Evolutionary conservation across 192 early-diverging fungal species (phyloP).

Genomic region (Dissophora globulifera): DNA sequence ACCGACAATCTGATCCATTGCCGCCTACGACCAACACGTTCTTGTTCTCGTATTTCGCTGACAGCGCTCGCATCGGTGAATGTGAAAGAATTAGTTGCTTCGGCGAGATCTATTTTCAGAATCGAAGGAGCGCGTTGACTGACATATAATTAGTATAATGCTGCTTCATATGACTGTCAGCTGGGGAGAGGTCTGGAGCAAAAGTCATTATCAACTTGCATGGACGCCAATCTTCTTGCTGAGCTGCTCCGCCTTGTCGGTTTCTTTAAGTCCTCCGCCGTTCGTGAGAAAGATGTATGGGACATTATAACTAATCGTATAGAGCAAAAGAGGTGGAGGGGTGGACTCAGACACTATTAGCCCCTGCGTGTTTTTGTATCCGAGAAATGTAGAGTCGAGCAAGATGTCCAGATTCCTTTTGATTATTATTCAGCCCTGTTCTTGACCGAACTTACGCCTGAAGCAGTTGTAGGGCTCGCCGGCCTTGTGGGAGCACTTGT

Average conservation of each 20-base stretch:
- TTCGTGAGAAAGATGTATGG: constrained; percentile 91
- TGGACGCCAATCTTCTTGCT: constrained; percentile 63
- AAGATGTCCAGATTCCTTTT: too few relatives aligned
- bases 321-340: too few relatives aligned
- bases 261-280: constrained; percentile 86
- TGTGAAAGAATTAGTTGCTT: constrained; percentile 84
- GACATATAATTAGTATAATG: too few relatives aligned
- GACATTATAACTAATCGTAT: constrained; percentile 66
- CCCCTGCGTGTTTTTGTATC: too few relatives aligned
- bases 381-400: too few relatives aligned
- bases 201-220: too few relatives aligned
- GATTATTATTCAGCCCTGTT: not conserved
- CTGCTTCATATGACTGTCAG: too few relatives aligned
- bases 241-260: constrained; percentile 76
- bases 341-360: too few relatives aligned
- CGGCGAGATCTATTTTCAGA: constrained; percentile 57
- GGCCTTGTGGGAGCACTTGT: constrained; percentile 71
- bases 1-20: constrained; percentile 61
- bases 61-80: constrained; percentile 84
- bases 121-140: not conserved
- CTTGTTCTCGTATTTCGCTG: constrained; percentile 65
- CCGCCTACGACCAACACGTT: constrained; percentile 85
- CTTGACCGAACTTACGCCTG: constrained; percentile 57
- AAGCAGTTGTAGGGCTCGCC: constrained; percentile 73
- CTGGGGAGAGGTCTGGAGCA: not conserved